A percentile compares a stretch with the other conserved stretches of the same genome.
These are phyloP conservation scores for Arthrinium phaeospermum DNA, from an alignment of 2,329 filamentous ascomycete genomes.

Conservation along the genomic window DNA sequence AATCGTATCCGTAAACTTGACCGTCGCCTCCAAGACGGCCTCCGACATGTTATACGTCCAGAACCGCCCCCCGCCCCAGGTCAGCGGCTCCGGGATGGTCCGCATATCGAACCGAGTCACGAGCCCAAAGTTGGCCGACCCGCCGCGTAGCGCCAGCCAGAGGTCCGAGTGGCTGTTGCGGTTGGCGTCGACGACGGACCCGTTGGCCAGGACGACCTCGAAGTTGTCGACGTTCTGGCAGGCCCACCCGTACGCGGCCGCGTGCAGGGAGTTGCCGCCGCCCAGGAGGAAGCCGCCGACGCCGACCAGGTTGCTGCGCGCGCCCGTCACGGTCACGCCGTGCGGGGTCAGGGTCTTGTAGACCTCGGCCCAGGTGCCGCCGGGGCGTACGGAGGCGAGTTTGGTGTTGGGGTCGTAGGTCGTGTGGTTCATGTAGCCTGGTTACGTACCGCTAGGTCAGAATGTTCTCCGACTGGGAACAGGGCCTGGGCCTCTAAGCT, in stretches of 20 bases:
- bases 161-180: constrained; percentile 42
- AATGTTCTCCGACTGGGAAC: too few relatives aligned
- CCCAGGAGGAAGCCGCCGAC: constrained; percentile 35
- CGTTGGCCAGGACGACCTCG: constrained; percentile 49
- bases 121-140: constrained; percentile 51
- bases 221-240: constrained; percentile 51
- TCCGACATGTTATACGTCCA: constrained; percentile 18
- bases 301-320: constrained; percentile 31
- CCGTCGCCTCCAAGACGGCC: constrained; percentile 26
- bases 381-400: constrained; percentile 38
- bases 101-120: constrained; percentile 39
- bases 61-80: constrained; percentile 27
- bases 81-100: constrained; percentile 21
- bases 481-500: not conserved
- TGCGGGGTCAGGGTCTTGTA: constrained; percentile 26
- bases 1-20: constrained; percentile 26
- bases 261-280: constrained; percentile 32
- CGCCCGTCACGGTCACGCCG: constrained; percentile 30
- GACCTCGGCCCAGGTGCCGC: constrained; percentile 32
- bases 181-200: constrained; percentile 47
- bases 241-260: constrained; percentile 44
- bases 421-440: constrained; percentile 37
- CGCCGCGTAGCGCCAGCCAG: constrained; percentile 51
- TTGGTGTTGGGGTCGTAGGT: constrained; percentile 35
- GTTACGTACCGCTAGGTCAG: not conserved